Percentiles rank a stretch among this genome's conserved stretches.
Evolutionary conservation across 257 asterid species (phyloP).

Genomic region (Fraxinus excelsior): DNA sequence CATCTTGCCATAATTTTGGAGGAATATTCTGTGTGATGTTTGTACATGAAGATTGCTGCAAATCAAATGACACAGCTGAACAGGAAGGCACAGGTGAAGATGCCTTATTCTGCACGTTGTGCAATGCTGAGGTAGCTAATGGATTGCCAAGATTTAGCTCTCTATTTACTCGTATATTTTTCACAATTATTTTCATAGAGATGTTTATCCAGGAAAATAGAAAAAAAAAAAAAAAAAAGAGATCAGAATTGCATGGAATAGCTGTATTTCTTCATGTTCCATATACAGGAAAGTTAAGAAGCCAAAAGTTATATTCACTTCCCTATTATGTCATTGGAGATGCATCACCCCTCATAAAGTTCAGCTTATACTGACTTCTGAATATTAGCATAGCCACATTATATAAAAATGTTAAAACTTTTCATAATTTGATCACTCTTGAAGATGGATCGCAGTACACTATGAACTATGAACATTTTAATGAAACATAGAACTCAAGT

Average conservation of each 20-base stretch:
- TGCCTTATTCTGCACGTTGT: conserved; percentile 94
- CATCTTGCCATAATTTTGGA: conserved; percentile 58
- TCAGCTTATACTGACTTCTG: not conserved
- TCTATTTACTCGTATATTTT: not conserved
- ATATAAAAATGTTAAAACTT: too few species aligned
- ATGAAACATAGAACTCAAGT: not conserved
- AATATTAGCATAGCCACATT: not conserved
- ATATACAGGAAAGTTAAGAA: too few species aligned
- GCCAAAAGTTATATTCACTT: not conserved
- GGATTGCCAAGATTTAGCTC: not conserved
- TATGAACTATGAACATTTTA: not conserved
- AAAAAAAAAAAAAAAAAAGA: not conserved
- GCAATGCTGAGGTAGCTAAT: conserved; percentile 85
- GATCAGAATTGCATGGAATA: not conserved
- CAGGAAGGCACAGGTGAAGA: conserved; percentile 81
- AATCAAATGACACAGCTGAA: conserved; percentile 58
- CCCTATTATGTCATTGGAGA: not conserved
- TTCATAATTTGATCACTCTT: not conserved
- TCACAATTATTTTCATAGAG: not conserved
- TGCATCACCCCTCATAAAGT: not conserved
- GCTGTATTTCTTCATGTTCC: not conserved
- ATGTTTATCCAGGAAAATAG: not conserved
- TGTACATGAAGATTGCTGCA: conserved; percentile 84
- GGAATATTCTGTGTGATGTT: conserved; percentile 69
- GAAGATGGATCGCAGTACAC: not conserved